phyloP scores from a whole-genome alignment of 1,284 basidiomycete genomes.

The Leccinum solheimii region DNA sequence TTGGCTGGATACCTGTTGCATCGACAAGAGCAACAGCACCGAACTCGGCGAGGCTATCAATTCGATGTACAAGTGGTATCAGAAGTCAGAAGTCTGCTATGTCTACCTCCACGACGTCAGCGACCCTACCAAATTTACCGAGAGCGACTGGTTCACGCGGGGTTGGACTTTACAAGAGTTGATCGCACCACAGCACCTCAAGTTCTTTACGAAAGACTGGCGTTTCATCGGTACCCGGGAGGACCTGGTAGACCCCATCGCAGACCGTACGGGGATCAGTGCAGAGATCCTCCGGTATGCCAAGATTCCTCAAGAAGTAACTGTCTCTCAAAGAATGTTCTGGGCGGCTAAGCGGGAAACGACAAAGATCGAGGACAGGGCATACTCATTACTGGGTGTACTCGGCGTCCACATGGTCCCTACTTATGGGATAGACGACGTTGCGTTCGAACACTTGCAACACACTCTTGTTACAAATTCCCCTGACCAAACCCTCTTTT shows the following conservation, averaged over 20 bases:
- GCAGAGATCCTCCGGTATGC: constrained; percentile 14
- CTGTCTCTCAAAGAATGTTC: constrained; percentile 29
- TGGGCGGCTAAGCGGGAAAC: constrained; percentile 28
- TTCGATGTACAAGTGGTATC: constrained; percentile 34
- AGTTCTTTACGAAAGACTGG: constrained; percentile 31
- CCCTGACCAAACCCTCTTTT: constrained; percentile 31
- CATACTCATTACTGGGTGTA: constrained; percentile 33
- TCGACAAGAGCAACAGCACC: constrained; percentile 22
- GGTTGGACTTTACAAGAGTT: constrained; percentile 35
- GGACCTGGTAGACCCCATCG: constrained; percentile 14
- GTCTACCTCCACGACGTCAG: constrained; percentile 30
- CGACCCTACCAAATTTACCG: constrained; percentile 13
- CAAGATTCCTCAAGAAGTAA: constrained; percentile 9
- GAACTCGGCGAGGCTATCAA: constrained; percentile 32
- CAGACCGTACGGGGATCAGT: constrained; percentile 20
- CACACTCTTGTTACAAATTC: constrained; percentile 17
- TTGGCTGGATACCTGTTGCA: constrained; percentile 35
- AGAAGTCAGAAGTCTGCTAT: constrained; percentile 25
- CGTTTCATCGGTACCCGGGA: constrained; percentile 22
- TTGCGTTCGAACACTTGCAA: constrained; percentile 27
- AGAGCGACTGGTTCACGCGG: constrained; percentile 32
- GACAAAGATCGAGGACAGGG: constrained; percentile 22
- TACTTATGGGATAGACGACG: constrained; percentile 25
- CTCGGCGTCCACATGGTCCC: constrained; percentile 19
- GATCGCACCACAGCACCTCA: constrained; percentile 27